Evolutionary conservation across 192 early-diverging fungal genomes (phyloP), one percentile per base, ranked within the genome.

Genomic region (Bifiguratus adelaidae): DNA sequence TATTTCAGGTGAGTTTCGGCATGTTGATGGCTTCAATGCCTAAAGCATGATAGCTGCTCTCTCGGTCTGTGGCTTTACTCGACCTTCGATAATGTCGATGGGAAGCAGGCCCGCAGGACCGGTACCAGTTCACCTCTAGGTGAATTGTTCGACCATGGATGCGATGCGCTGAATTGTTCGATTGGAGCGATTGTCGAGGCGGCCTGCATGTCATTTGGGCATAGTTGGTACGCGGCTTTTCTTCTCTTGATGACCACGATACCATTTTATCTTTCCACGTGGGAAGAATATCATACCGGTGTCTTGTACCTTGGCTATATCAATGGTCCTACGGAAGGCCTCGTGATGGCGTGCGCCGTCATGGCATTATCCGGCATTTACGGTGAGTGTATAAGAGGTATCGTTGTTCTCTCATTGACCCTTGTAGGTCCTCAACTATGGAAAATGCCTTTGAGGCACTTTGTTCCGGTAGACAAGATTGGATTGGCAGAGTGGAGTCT

Each of bases 261-360:
- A 48, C 72, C 85, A 13, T 92, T 92, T 58, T 91, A 85, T 67
- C 55, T 89, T 28, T 89, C 88, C 4, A 90, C 89, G 4, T 88
- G 86, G 78, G 89, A 92, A 56, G 86, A 88, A 54, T 92, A 89
- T 61, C 87, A 91, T 56, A 92, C 89, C 8, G 84, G 85, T 16
- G 76, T 79, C 2, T 69, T 92, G 15, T 92, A 87, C 56, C 68
- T 92, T 18, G 86, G 86, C 2, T 80, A 85, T 48, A 43, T 90
- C 45, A 90, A 89, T 47, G 89, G 89, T 25, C 88, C 89, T 16
- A 89, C 86, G 3, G 89, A 92, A 63, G 84, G 87, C 33, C 65
- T 92, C 35, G 71, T 90, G 18, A 13, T 66, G 8, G 81, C 78
- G 19, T 83, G 82, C 46, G 27, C 80, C 11, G 68, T 68, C 9